A percentile compares a stretch with the other conserved stretches of the same genome.
Conservation (phyloP, 495 filamentous ascomycete genomes). For the Hypomontagnella monticulosa region DNA sequence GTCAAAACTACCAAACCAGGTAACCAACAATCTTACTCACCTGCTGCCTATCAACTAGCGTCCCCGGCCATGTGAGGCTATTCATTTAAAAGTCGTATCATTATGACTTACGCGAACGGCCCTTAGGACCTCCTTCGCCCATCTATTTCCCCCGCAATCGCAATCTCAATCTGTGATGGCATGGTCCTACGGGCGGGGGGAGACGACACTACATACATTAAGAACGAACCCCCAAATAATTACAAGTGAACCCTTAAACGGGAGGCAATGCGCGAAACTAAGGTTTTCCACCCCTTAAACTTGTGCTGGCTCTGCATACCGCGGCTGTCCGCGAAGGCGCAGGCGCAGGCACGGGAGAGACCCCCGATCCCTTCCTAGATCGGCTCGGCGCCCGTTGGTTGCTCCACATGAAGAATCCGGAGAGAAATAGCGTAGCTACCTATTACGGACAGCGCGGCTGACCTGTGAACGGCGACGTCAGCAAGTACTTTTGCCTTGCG, state of each 20-base stretch:
- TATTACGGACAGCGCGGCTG: conserved; percentile 41
- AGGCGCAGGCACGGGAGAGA: conserved; percentile 15
- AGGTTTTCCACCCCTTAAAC: conserved; percentile 6
- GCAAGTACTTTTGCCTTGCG: conserved; percentile 5
- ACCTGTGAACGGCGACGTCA: conserved; percentile 29
- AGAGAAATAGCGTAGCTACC: conserved; percentile 34
- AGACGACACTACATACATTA: no score
- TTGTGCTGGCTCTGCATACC: conserved; percentile 23
- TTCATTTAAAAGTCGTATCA: conserved; percentile 38
- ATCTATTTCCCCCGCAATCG: neutral
- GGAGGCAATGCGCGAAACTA: neutral
- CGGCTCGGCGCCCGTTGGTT: conserved; percentile 29
- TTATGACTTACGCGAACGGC: conserved; percentile 29
- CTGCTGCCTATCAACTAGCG: conserved; percentile 19
- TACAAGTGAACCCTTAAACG: no score
- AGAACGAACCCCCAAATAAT: no score
- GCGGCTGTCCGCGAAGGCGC: conserved; percentile 25
- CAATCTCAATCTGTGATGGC: no score
- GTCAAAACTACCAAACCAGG: conserved; percentile 26
- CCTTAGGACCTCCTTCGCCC: neutral
- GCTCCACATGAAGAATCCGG: conserved; percentile 34
- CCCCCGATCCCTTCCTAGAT: conserved; percentile 41
- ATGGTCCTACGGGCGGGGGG: no score
- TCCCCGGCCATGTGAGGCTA: conserved; percentile 14
- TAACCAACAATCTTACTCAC: conserved; percentile 28